Percentiles rank a stretch among this genome's conserved stretches.
These are phyloP conservation scores for Peniophora sp. DNA, from an alignment of 1,284 basidiomycete species.

Conservation along the genomic window DNA sequence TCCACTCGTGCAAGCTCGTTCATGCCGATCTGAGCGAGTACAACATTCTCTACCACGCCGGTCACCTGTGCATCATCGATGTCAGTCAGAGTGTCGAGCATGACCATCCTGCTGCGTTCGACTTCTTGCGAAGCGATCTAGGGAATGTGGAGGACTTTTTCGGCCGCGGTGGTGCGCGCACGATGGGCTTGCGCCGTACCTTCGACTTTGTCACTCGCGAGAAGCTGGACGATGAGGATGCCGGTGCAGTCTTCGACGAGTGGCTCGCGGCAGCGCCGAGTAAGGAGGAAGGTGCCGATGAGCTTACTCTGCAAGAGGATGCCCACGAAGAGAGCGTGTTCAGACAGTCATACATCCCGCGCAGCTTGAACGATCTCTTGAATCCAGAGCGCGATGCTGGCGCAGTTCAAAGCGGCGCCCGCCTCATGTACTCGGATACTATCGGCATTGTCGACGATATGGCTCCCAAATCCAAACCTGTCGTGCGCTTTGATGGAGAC, in stretches of 20 bases:
- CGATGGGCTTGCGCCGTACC: constrained; percentile 74
- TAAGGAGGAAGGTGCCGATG: constrained; percentile 16
- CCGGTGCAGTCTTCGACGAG: constrained; percentile 33
- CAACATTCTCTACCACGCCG: constrained; percentile 86
- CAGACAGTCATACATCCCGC: constrained; percentile 86
- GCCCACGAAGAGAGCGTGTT: constrained; percentile 76
- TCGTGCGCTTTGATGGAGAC: constrained; percentile 7
- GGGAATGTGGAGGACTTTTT: constrained; percentile 95
- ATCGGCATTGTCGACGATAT: constrained; percentile 59
- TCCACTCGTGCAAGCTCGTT: constrained; percentile 86
- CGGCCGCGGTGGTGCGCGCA: constrained; percentile 62
- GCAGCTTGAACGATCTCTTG: constrained; percentile 84
- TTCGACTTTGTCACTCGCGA: constrained; percentile 87
- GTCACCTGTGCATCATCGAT: constrained; percentile 91
- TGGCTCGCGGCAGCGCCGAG: constrained; percentile 40
- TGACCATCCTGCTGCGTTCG: constrained; percentile 93
- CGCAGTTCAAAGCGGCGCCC: constrained; percentile 55
- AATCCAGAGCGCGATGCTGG: constrained; percentile 89
- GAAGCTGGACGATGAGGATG: constrained; percentile 28
- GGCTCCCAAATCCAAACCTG: not conserved
- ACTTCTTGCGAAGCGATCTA: constrained; percentile 91
- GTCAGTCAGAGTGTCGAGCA: constrained; percentile 99
- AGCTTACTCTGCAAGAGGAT: constrained; percentile 11
- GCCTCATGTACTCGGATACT: constrained; percentile 80
- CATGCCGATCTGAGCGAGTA: constrained; percentile 99